Percentiles rank a stretch among this genome's conserved stretches.
Conservation (phyloP, 208 protist species). For the Leishmania tarentolae region DNA sequence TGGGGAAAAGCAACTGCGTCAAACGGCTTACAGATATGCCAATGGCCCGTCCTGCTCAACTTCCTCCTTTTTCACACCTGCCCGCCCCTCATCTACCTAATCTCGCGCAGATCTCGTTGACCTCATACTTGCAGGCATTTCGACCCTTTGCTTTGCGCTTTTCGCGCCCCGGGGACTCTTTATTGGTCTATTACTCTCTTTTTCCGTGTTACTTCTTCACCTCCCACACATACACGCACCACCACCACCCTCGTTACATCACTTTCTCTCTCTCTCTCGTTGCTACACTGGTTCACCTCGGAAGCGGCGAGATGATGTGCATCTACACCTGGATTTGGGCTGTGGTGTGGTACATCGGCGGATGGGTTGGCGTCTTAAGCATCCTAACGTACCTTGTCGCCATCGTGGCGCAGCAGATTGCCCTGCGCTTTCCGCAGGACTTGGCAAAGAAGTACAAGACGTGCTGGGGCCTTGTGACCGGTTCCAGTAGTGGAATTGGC, state of each 20-base stretch:
- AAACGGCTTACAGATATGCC: neutral
- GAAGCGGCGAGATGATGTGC: conserved; percentile 53
- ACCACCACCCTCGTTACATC: neutral
- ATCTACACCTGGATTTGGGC: conserved; percentile 65
- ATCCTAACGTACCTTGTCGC: conserved; percentile 68
- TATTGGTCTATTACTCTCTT: neutral
- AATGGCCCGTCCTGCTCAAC: conserved; percentile 1
- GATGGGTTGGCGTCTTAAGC: conserved; percentile 79
- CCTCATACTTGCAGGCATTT: conserved; percentile 18
- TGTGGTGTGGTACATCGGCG: conserved; percentile 59
- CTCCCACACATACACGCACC: neutral
- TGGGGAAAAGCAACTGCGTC: neutral
- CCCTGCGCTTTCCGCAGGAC: conserved; percentile 70
- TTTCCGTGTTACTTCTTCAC: neutral
- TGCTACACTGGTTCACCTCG: neutral
- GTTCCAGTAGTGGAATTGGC: conserved; percentile 95
- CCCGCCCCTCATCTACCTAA: neutral
- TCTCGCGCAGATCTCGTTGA: neutral
- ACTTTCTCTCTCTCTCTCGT: neutral
- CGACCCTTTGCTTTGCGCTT: conserved; percentile 1
- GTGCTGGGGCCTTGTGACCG: conserved; percentile 93
- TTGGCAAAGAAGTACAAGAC: conserved; percentile 80
- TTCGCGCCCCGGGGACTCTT: neutral
- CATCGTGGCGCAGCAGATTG: conserved; percentile 54
- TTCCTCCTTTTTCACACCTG: neutral